Conservation (phyloP, 345 rosid genomes). For the Sonneratia alba region DNA sequence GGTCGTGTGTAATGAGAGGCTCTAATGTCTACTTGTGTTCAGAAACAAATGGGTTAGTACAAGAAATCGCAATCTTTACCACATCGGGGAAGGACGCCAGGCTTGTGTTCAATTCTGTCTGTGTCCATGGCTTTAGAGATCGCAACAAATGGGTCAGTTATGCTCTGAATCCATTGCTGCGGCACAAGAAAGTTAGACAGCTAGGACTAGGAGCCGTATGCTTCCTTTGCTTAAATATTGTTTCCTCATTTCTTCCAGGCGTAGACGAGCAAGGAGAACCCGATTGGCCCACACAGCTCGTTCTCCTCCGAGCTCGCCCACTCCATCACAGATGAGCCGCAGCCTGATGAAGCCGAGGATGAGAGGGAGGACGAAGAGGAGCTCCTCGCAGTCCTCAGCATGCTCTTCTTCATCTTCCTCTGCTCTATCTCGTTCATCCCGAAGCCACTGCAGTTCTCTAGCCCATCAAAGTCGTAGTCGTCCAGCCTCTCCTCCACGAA, state of each 20-base stretch:
- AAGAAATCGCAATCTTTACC: neutral
- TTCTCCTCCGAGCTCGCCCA: conserved; percentile 80
- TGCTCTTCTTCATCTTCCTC: conserved; percentile 75
- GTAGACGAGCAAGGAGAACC: conserved; percentile 70
- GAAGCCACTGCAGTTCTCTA: conserved; percentile 13
- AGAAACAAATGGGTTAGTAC: conserved; percentile 3
- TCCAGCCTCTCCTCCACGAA: conserved; percentile 12
- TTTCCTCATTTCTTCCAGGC: conserved; percentile 77
- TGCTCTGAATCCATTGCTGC: too few relatives aligned
- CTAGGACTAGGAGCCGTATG: too few relatives aligned
- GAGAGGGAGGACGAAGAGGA: conserved; percentile 74
- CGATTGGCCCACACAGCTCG: conserved; percentile 44
- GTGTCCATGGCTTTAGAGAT: neutral
- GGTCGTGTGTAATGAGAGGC: too few relatives aligned
- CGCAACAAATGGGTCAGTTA: too few relatives aligned
- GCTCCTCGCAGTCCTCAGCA: conserved; percentile 47
- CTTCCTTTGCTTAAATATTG: too few relatives aligned
- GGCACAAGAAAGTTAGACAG: too few relatives aligned
- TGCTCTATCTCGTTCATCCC: conserved; percentile 57
- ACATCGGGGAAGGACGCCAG: neutral
- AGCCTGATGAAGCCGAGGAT: conserved; percentile 76
- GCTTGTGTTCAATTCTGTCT: neutral
- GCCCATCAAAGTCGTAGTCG: neutral
- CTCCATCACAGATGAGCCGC: conserved; percentile 82
- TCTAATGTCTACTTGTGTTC: neutral